Evolutionary conservation across 2,329 filamentous ascomycete species (phyloP), one percentile per base, ranked within the genome.

Genomic region (Apiospora koreana): DNA sequence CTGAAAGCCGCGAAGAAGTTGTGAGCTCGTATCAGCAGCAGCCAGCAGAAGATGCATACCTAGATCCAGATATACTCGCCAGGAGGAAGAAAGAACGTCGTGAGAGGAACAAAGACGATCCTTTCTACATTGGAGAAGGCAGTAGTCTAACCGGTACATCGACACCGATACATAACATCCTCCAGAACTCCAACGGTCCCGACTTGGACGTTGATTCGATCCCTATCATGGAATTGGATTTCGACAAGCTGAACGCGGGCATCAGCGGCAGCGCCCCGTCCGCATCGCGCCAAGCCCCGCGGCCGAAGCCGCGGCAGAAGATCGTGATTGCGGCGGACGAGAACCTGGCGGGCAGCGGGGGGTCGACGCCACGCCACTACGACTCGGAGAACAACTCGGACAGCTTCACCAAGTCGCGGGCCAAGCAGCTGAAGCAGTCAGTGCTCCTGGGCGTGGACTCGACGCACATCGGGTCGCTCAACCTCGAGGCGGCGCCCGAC

Each of bases 171-270:
- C 93, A 95, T 77, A 93, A 89, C 73, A 94, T 96, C 70, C 84
- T 93, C 3, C 87, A 89, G 71, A 90, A 86, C 70, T 90, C 89
- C 70, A 95, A 95, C 77, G 92, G 91, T 1, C 90, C 92, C 2
- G 92, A 93, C 62, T 84, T 98, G 10, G 95, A 99, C 78, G 92
- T 99, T 58, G 96, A 99, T 80, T 89, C 94, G 1, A 99, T 99
- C 76, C 96, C 96, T 2, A 95, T 99, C 76, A 96, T 99, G 90
- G 91, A 97, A 78, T 86, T 99, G 65, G 91, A 97, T 72, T 87
- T 98, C 9, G 91, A 91, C 42, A 87, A 87, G 71, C 79, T 86
- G 10, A 81, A 80, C 48, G 75, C 75, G 67, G 70, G 74, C 65
- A 69, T 79, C 67, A 69, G 78, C 67, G 75, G 72, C 77, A 80